Evolutionary conservation across 1,284 basidiomycete species (phyloP), one percentile per base, ranked within the genome.

Genomic region (Pyrrhoderma noxium): DNA sequence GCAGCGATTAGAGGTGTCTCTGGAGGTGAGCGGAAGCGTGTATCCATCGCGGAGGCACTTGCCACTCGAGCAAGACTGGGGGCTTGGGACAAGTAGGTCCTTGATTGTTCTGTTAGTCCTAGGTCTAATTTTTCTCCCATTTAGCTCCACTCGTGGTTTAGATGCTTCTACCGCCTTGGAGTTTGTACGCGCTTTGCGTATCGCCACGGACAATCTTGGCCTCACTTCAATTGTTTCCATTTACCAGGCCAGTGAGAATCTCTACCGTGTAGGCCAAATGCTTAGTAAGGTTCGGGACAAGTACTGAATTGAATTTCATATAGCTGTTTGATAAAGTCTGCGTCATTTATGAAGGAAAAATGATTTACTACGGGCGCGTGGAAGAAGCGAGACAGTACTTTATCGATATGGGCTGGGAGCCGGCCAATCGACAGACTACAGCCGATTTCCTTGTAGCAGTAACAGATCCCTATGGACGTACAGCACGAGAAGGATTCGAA

Each of bases 11-110:
- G 73, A 19, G 75, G 75, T 54, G 74, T 77, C 3, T 69, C 68
- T 2, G 76, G 75, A 38, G 76, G 77, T 49, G 69, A 72, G 70
- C 82, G 84, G 67, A 86, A 87, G 65, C 77, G 89, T 37, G 87
- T 90, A 0, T 85, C 82, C 0, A 85, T 91, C 58, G 74, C 79
- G 8, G 89, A 91, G 65, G 73, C 77, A 8, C 65, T 90, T 42
- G 77, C 79, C 0, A 73, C 76, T 13, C 69, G 81, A 31, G 73
- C 75, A 41, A 71, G 74, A 31, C 69, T 90, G 25, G 75, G 73
- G 39, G 70, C 75, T 11, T 90, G 87, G 86, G 88, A 90, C 65
- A 87, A 88, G 76, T 80, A 50, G 56, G 76, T 65, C 39, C 18
- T 37, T 5, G 23, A 14, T 41, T 42, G 50, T 14, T 27, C 45